Evolutionary conservation across 768 basidiomycete genomes (phyloP).

Genomic region (Strobilomyces echinocephalus): DNA sequence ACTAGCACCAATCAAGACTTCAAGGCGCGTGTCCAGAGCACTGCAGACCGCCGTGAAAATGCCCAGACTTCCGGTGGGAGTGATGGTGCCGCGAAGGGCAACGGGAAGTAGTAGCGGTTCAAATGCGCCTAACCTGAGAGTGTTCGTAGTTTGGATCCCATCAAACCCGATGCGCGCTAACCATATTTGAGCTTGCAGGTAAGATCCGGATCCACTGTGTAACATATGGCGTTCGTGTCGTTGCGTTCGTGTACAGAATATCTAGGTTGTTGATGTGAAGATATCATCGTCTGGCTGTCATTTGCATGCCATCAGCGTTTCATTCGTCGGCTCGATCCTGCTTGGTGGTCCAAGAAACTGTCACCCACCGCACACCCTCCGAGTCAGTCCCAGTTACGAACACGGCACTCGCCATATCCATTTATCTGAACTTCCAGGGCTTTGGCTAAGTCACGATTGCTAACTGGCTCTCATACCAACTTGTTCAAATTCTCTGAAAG

Average conservation of each 20-base stretch:
- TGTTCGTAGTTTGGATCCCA: background rate
- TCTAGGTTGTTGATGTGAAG: no score
- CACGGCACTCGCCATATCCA: no score
- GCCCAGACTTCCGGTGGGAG: background rate
- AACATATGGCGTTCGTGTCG: background rate
- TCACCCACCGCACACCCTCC: no score
- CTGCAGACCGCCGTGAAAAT: slow-evolving; percentile 3
- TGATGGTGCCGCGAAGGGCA: background rate
- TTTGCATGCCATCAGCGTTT: no score
- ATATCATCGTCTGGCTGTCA: no score
- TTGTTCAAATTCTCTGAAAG: no score
- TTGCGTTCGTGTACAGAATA: background rate
- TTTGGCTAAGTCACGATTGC: no score
- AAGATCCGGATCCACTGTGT: background rate
- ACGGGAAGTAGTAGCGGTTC: background rate
- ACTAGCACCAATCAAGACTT: slow-evolving; percentile 1
- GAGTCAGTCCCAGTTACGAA: no score
- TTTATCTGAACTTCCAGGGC: no score
- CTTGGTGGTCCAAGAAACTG: no score
- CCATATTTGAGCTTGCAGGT: background rate
- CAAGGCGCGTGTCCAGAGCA: slow-evolving; percentile 7
- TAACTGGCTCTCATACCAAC: no score
- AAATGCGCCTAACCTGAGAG: background rate
- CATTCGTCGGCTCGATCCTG: no score
- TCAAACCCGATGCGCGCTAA: background rate